Conservation (phyloP, 129 eudicot genomes). For the Mikania micrantha region DNA sequence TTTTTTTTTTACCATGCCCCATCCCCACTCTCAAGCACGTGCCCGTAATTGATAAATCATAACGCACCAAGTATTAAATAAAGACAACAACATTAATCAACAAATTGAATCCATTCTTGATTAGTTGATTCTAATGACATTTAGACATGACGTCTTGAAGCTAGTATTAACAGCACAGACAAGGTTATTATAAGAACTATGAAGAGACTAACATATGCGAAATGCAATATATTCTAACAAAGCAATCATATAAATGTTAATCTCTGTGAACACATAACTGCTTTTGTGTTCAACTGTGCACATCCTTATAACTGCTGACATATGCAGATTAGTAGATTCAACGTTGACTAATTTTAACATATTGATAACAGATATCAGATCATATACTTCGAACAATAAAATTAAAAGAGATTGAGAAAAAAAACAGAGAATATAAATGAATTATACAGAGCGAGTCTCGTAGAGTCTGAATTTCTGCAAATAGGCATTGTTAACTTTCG, state of each 20-base stretch:
- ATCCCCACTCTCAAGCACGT: not conserved
- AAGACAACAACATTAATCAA: not conserved
- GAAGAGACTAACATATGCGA: not conserved
- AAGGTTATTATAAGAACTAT: not conserved
- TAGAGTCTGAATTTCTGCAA: conserved; percentile 84
- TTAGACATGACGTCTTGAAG: not conserved
- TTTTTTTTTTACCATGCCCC: not conserved
- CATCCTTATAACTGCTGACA: not conserved
- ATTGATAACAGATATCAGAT: conserved; percentile 10
- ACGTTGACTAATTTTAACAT: not conserved
- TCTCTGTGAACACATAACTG: not conserved
- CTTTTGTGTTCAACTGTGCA: not conserved
- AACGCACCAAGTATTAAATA: not conserved
- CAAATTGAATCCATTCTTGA: not conserved
- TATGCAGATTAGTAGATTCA: not conserved
- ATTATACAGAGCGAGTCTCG: conserved; percentile 84
- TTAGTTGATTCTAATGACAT: not conserved
- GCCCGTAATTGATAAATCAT: not conserved
- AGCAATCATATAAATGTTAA: not conserved
- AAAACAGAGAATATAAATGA: not conserved
- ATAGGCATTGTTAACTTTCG: conserved; percentile 24
- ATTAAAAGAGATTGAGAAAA: not conserved
- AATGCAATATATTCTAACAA: not conserved
- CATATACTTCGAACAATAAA: not conserved
- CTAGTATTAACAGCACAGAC: not conserved